phyloP scores from a whole-genome alignment of 371 early-diverging fungal genomes.

The Mucor saturninus region DNA sequence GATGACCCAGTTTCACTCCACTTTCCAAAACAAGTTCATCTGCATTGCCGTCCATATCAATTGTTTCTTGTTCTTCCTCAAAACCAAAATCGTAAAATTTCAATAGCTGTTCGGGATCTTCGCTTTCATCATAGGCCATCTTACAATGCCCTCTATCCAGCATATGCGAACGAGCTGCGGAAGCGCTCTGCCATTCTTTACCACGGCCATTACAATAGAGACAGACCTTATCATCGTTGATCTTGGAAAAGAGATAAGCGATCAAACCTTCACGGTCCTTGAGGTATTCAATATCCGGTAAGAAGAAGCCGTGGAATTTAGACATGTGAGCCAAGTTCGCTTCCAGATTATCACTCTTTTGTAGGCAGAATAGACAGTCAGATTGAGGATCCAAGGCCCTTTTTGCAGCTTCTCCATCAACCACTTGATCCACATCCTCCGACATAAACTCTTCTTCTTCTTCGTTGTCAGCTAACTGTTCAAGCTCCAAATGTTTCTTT shows the following conservation, averaged over 20 bases:
- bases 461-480: conserved; percentile 42
- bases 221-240: conserved; percentile 88
- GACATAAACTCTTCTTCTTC: conserved; percentile 22
- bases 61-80: conserved; percentile 1
- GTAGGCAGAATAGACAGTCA: conserved; percentile 80
- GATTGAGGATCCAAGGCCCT: conserved; percentile 43
- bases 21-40: conserved; percentile 80
- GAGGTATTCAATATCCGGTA: conserved; percentile 95
- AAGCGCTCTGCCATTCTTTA: conserved; percentile 77
- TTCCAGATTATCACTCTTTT: conserved; percentile 66
- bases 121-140: conserved; percentile 90
- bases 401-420: neutral
- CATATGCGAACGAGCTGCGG: conserved; percentile 96
- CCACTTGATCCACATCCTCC: conserved; percentile 26
- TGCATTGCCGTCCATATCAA: conserved; percentile 36
- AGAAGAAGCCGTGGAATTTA: conserved; percentile 87
- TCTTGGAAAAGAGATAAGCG: conserved; percentile 87
- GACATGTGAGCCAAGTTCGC: conserved; percentile 91
- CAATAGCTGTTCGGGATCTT: conserved; percentile 83
- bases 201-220: conserved; percentile 95
- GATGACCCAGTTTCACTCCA: conserved; percentile 83
- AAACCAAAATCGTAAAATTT: conserved; percentile 75
- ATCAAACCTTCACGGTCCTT: conserved; percentile 86
- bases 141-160: conserved; percentile 94
- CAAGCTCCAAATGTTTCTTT: conserved; percentile 88